phyloP scores from a whole-genome alignment of 2,329 filamentous ascomycete species.

The Venturia carpophila region DNA sequence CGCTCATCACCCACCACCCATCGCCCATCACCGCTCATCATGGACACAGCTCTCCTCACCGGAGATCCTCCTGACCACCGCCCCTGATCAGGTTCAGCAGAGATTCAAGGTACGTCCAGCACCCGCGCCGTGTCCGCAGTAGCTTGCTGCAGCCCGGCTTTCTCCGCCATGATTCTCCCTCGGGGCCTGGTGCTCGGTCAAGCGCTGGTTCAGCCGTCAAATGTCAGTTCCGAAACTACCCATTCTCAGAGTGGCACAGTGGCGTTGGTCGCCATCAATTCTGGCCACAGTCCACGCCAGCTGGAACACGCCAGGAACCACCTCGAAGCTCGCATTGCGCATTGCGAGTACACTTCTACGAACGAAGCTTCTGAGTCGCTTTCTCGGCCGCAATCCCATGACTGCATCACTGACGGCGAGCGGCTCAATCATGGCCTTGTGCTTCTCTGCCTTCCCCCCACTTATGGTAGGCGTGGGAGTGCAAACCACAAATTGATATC shows the following conservation, averaged over 20 bases:
- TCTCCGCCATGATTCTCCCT: not conserved
- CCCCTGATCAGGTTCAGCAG: not conserved
- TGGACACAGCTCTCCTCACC: not conserved
- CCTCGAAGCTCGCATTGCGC: not conserved
- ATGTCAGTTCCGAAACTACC: too few relatives aligned
- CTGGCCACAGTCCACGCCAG: not conserved
- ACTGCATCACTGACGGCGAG: too few relatives aligned
- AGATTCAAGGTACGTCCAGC: not conserved
- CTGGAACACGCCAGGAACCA: not conserved
- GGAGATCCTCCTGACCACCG: not conserved
- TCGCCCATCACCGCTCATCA: not conserved
- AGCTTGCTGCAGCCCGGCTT: not conserved
- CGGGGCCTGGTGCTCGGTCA: too few relatives aligned
- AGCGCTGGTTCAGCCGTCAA: not conserved
- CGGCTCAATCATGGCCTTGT: too few relatives aligned
- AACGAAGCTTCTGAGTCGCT: too few relatives aligned
- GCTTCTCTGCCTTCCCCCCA: too few relatives aligned
- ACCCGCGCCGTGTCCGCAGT: not conserved
- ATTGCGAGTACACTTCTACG: too few relatives aligned
- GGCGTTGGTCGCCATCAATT: not conserved
- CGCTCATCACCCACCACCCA: too few relatives aligned
- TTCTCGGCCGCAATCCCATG: too few relatives aligned
- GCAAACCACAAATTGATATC: too few relatives aligned
- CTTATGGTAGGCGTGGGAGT: too few relatives aligned
- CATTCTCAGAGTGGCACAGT: not conserved